Base-by-base conservation (phyloP, 371 early-diverging fungal species). In the Smittium culicis region DNA sequence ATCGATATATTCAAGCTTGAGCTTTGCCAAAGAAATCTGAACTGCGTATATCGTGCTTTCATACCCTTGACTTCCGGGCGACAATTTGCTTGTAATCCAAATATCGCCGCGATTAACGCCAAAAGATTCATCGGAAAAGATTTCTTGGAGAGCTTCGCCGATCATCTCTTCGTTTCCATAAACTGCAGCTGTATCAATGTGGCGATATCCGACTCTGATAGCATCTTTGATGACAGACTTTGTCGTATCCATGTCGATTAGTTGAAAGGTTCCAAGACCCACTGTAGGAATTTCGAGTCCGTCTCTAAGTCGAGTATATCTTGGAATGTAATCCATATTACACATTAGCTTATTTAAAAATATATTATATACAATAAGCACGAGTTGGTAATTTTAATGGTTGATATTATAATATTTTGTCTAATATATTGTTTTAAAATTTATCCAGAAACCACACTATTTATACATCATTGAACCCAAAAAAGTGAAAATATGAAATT, bases 61-160 rank as follows among this genome's bases (percentile, higher is more conserved):
- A 20, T 60, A 60, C 5, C 20, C 5, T 34, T 60, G 30, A 11
- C 20, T 60, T 11, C 20, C 20, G 5, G 34, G 8, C 88, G 57
- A 99, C 82, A 74, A 96, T 99, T 61, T 90, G n/a, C n/a, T 89
- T 0, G 94, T 92, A 61, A 99, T 82, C 81, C 95, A 99, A 1
- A 99, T 56, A 31, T 94, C 92, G 35, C 85, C 69, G n/a, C 98
- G 80, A 75, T 69, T 0, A 93, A 67, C n/a, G 34, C 61, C 61
- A 60, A 82, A 81, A 60, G 11, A 70, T 59, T 11, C n/a, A 20
- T 86, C 79, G 1, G 71, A 69, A 61, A 96, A 80, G 29, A 85
- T 74, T 29, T 85, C 79, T 5, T 79, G 74, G 8, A 94, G 62
- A 17, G 85, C 82, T 5, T 72, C 70, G 16, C 96, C 95, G 34